Base-by-base conservation (phyloP, 192 early-diverging fungal genomes). In the Gaertneriomyces semiglobifer region DNA sequence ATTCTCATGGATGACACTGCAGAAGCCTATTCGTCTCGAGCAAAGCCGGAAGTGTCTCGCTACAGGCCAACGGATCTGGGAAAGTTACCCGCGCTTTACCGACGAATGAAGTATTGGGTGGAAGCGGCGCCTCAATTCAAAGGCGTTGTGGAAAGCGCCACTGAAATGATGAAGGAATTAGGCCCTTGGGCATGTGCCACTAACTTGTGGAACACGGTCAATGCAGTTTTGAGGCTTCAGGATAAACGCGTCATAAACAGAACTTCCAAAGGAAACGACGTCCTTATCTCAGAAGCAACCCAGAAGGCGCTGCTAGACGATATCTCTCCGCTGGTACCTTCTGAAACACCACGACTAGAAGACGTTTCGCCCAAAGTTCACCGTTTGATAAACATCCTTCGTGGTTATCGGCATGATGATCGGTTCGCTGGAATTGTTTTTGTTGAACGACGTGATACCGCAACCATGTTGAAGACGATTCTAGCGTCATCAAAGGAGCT, bases 391-490 rank as follows among this genome's bases (percentile, higher is more conserved):
- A 70, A 79, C 19, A 79, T 89, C 6, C 78, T 97, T 16, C 33
- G 73, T 4, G 69, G 80, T 39, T 88, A 83, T 68, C 53, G 61
- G 7, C 40, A 58, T 10, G 54, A 67, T 5, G 50, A 80, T 1
- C 61, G 74, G 0, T 80, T 95, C 63, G 90, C 93, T 63, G 92
- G 91, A 5, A 96, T 98, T 46, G 84, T 98, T 7, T 98, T 98
- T 71, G 86, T 88, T 6, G 73, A 86, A 57, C 78, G 88, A 12
- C 74, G 94, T 38, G 71, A 89, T 6, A 90, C 90, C 0, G 93
- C 92, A 0, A 72, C 84, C 39, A 58, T 86, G n/a, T 61, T 93
- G 7, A 51, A 66, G 16, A 66, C 70, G 40, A 52, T 88, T 5
- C 63, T 90, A 5, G 71, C 74, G 39, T 65, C 69, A 20, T 78